Evolutionary conservation across 306 rosid species (phyloP), one percentile per base, ranked within the genome.

Genomic region (cucumber (Cucumis sativus)): DNA sequence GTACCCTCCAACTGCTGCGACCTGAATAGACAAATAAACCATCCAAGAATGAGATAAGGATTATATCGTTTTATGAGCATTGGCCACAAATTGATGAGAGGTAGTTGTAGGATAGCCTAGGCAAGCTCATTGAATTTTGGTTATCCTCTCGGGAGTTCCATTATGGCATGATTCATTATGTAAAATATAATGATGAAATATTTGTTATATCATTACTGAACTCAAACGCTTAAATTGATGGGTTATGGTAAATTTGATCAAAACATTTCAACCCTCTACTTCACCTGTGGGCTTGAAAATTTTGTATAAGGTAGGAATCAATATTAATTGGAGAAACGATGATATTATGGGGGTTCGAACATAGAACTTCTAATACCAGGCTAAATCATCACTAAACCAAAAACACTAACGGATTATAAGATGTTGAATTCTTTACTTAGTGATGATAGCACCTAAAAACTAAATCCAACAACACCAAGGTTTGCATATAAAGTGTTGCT

Each of bases 1-100:
- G 62, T 88, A 90, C 71, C 97, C 98, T 67, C 98, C 98, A 56
- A 91, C 86, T 37, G 98, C 97, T 74, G 90, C 80, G 81, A 94
- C 89, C 98, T 94, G 90, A 77, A 82, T 77, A 15, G n/a, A 9
- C 16, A 37, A 69, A 71, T 57, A 11, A 68, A 75, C 56, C 63
- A 77, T 68, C 62, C 69, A 21, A 54, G 49, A 43, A 58, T n/a
- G 64, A 75, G 43, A 74, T 83, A 61, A 79, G 58, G 58, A 25
- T 20, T 3, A 25, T 3, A 12, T 4, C n/a, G 1, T 11, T 47
- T 25, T 25, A 39, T 28, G 2, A 61, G 10, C 39, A 60, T 60
- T 37, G 10, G 66, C 39, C 35, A 60, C 33, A 23, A 60, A 60
- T 23, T 60, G 39, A 60, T 60, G 8, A 12, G 17, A 13, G 8